Evolutionary conservation across 768 basidiomycete genomes (phyloP).

Genomic region (Tulasnella sp.): DNA sequence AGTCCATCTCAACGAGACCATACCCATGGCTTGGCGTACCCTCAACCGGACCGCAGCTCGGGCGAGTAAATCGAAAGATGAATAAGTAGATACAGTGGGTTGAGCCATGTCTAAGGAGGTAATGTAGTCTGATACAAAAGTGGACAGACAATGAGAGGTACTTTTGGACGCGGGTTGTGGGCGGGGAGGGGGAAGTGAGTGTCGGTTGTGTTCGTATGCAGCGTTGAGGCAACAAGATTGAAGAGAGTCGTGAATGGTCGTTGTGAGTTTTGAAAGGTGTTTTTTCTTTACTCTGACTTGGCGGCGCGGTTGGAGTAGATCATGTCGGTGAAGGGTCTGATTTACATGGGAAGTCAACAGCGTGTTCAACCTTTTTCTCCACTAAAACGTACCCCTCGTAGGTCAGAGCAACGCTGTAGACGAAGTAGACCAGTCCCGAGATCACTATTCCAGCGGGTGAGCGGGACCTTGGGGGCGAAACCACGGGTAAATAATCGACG

Average conservation of each 20-base stretch:
- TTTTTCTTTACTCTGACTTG: not conserved
- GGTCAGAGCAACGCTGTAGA: constrained; percentile 70
- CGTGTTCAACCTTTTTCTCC: not conserved
- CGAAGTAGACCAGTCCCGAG: constrained; percentile 68
- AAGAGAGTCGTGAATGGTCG: not conserved
- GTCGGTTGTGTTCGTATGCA: not conserved
- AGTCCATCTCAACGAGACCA: too few relatives aligned
- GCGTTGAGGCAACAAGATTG: not conserved
- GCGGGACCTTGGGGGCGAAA: constrained; percentile 50
- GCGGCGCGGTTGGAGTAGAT: constrained; percentile 28
- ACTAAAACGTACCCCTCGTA: constrained; percentile 70
- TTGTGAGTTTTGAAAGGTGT: not conserved
- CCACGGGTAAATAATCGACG: constrained; percentile 3
- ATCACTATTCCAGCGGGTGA: constrained; percentile 75
- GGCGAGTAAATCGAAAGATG: not conserved
- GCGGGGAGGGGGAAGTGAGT: not conserved
- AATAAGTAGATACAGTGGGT: constrained; percentile 1
- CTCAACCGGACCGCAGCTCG: not conserved
- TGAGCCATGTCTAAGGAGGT: not conserved
- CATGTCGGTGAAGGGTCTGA: constrained; percentile 33
- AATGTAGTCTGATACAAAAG: not conserved
- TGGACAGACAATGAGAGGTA: not conserved
- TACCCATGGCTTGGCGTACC: not conserved
- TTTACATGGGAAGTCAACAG: not conserved
- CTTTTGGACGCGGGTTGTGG: too few relatives aligned